These are phyloP conservation scores for Ophiosphaerella narmari DNA, from an alignment of 2,329 filamentous ascomycete genomes.

Conservation along the genomic window DNA sequence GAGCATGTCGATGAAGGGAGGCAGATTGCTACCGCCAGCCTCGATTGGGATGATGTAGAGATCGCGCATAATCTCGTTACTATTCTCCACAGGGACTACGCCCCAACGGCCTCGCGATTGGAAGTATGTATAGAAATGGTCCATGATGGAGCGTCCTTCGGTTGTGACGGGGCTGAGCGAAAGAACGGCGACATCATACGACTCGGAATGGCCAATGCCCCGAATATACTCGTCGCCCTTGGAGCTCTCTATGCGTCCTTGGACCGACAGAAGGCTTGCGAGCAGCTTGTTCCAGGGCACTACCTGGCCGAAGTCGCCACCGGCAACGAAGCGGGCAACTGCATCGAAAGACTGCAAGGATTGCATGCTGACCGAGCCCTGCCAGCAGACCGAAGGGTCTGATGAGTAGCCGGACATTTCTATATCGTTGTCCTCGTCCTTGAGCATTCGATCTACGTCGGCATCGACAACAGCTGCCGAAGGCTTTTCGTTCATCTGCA, in stretches of 20 bases:
- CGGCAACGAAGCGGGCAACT: conserved; percentile 81
- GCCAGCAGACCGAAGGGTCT: conserved; percentile 69
- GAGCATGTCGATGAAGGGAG: conserved; percentile 88
- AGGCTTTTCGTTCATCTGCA: conserved; percentile 47
- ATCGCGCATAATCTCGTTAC: conserved; percentile 81
- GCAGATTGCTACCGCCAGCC: conserved; percentile 68
- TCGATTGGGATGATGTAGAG: conserved; percentile 89
- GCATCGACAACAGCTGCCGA: conserved; percentile 72
- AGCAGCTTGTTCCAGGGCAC: conserved; percentile 78
- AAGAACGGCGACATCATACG: conserved; percentile 83
- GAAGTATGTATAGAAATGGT: conserved; percentile 87
- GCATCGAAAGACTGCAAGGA: conserved; percentile 75
- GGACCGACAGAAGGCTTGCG: conserved; percentile 70
- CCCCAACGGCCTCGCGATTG: conserved; percentile 80
- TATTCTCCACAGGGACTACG: conserved; percentile 63
- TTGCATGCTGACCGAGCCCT: conserved; percentile 63
- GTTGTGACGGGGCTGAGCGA: conserved; percentile 68
- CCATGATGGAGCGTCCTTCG: conserved; percentile 64
- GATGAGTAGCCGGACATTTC: conserved; percentile 76
- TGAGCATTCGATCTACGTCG: conserved; percentile 86
- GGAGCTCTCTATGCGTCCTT: conserved; percentile 78
- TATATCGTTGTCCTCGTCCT: conserved; percentile 77
- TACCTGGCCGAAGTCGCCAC: conserved; percentile 72
- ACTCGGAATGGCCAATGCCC: conserved; percentile 77
- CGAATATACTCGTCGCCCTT: conserved; percentile 91